A percentile compares a stretch with the other conserved stretches of the same genome.
phyloP scores from a whole-genome alignment of 306 rosid genomes.

The Adenanthera pavonina region DNA sequence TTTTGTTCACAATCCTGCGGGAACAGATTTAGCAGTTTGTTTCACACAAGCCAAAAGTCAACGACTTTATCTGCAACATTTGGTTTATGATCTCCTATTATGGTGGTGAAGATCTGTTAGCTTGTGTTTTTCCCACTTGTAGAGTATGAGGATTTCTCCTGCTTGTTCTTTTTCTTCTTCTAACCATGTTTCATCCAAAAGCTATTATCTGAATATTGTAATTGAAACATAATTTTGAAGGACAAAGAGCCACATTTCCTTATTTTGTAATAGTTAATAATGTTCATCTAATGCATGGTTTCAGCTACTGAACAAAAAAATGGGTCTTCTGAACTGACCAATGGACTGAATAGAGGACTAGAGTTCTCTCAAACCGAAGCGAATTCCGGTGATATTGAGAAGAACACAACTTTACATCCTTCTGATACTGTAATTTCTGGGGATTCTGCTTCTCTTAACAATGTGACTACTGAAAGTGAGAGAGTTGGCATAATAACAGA shows the following conservation, averaged over 20 bases:
- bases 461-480: conserved; percentile 21
- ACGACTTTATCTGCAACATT: background rate
- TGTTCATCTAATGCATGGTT: background rate
- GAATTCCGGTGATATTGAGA: background rate
- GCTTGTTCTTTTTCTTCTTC: background rate
- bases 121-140: too few species aligned
- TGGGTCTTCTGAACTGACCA: background rate
- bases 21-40: background rate
- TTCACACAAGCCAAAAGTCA: background rate
- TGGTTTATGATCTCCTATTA: background rate
- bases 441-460: background rate
- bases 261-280: background rate
- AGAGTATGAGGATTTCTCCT: background rate
- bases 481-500: conserved; percentile 31
- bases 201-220: background rate
- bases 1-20: background rate
- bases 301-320: background rate
- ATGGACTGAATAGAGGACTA: conserved; percentile 14
- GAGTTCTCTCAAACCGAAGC: conserved; percentile 10
- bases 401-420: conserved; percentile 31
- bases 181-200: background rate
- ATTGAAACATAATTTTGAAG: too few species aligned
- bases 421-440: conserved; percentile 31
- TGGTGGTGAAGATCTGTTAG: too few species aligned
- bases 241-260: too few species aligned